Evolutionary conservation across 208 protist genomes (phyloP), one percentile per base, ranked within the genome.

Genomic region (Kentomonas sorsogonicus): DNA sequence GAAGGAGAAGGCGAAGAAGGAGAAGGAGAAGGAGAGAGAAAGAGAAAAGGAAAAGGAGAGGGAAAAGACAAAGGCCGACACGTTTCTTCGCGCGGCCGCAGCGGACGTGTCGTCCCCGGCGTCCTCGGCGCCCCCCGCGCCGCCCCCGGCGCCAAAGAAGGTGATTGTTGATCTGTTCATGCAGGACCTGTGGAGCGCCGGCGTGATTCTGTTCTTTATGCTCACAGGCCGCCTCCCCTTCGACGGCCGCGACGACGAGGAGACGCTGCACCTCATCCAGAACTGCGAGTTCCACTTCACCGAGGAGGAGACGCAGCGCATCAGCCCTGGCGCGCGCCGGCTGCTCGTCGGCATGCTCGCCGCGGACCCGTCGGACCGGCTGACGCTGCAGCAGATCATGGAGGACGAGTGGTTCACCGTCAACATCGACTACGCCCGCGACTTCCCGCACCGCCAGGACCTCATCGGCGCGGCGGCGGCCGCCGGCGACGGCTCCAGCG

Each of bases 191-290:
- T 97, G 93, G 90, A 89, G 83, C 48, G 82, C 84, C 13, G 89
- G 88, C 3, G 82, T 97, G 25, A 94, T 97, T 64, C 75, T 97
- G n/a, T 96, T 87, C 58, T 92, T 97, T 40, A 94, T 97, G 86
- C 78, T 99, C 18, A 96, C 93, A 10, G 98, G 97, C 4, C 78
- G 83, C 11, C 80, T 99, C 3, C 98, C 98, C 16, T 99, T 99
- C 60, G 96, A 91, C 45, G 89, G 83, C 30, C 76, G 80, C 20
- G 77, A 87, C 56, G 85, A 99, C 47, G 97, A 98, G 58, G 95
- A 97, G 33, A 98, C 89, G 10, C 73, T 97, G 40, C 74, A 96
- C 41, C 79, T 96, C 13, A 93, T 95, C 55, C 68, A 87, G 54
- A 57, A 57, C 25, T 69, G 45, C 25, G 59, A 73, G 39, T 78